Evolutionary conservation across 257 asterid genomes (phyloP), one percentile per base, ranked within the genome.

Genomic region (Thymus quinquecostatus): DNA sequence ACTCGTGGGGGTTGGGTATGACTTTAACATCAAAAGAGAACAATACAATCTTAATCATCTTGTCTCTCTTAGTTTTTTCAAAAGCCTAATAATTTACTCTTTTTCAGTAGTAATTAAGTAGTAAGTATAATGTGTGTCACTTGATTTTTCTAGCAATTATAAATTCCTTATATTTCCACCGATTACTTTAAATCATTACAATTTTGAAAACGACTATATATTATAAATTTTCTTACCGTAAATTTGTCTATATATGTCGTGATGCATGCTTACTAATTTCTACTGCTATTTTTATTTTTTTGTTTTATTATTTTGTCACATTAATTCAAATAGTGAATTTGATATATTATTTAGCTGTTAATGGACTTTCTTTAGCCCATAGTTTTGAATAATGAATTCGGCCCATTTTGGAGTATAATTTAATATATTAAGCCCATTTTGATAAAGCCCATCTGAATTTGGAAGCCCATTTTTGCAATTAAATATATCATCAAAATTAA

Each of bases 1-100:
- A 65, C 77, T 75, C 75, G 77, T 71, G 75, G 71, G 77, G 75
- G 66, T 66, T 66, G 77, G 75, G 61, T 66, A 21, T 41, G 73
- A 76, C 73, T 28, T 44, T 38, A 21, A 66, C 66, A 77, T 66
- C 64, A 59, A 71, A 58, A 66, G 60, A 13, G 65, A 36, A 55
- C 62, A 40, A 32, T 49, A 51, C 54, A 41, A 8, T 51, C 32
- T 60, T 45, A 60, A 79, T 79, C 78, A 75, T 79, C 48, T 38
- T 71, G 83, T 70, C 78, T 58, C 80, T 66, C 43, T 58, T 8
- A 32, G 38, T 58, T 79, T 74, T 21, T 69, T 64, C 60, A 65
- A 73, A 79, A 70, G 59, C 59, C 68, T 75, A 74, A 59, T 56
- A 30, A 44, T 44, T 13, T 13, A 21, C 36, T 28, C 27, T 9